Conservation (phyloP, 2,329 filamentous ascomycete genomes). For the Curvularia sp. region DNA sequence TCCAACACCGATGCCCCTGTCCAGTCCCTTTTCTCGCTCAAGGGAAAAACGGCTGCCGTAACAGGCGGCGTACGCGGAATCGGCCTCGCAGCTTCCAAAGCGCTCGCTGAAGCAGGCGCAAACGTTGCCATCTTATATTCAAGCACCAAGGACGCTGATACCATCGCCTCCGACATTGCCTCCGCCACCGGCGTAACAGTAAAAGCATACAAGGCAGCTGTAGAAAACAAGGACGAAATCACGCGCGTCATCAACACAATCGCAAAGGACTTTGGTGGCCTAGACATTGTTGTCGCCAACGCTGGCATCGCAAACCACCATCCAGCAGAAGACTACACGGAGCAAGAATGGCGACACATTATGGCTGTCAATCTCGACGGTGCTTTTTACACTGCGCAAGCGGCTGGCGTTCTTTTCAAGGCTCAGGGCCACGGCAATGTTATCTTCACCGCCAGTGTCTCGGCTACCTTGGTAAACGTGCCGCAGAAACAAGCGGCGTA, state of each 20-base stretch:
- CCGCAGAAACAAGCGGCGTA: conserved; percentile 82
- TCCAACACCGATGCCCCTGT: conserved; percentile 16
- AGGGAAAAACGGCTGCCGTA: conserved; percentile 50
- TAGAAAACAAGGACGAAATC: conserved; percentile 25
- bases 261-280: conserved; percentile 44
- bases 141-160: conserved; percentile 23
- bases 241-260: conserved; percentile 29
- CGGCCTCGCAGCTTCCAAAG: conserved; percentile 49
- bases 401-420: conserved; percentile 66
- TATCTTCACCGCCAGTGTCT: conserved; percentile 75
- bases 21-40: conserved; percentile 22
- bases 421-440: conserved; percentile 73
- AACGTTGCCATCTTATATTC: conserved; percentile 46
- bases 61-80: conserved; percentile 61
- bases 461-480: conserved; percentile 55
- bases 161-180: conserved; percentile 24
- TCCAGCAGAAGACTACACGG: conserved; percentile 77
- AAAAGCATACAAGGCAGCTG: conserved; percentile 27
- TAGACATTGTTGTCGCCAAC: conserved; percentile 53
- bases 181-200: conserved; percentile 20
- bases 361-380: conserved; percentile 85
- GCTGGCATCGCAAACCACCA: conserved; percentile 51
- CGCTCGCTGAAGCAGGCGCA: conserved; percentile 48
- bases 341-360: conserved; percentile 77
- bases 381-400: conserved; percentile 77